These are phyloP conservation scores for Xerophyta viscosa DNA, from an alignment of 106 monocot genomes.

Conservation along the genomic window DNA sequence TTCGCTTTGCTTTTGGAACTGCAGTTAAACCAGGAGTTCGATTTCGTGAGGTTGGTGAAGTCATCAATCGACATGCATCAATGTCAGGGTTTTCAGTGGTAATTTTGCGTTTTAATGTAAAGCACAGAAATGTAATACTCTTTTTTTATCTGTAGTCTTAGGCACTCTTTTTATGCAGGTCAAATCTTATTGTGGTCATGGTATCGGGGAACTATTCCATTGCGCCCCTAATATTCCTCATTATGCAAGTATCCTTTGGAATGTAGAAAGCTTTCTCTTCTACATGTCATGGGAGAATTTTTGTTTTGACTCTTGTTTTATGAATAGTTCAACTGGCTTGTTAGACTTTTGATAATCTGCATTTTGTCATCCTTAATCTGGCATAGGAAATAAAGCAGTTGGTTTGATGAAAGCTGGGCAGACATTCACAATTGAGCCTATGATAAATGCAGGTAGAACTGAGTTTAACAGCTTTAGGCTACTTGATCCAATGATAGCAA, in stretches of 20 bases:
- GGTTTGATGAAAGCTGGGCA: constrained; percentile 98
- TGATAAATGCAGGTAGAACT: constrained; percentile 99
- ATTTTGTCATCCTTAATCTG: constrained; percentile 26
- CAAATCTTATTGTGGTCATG: constrained; percentile 99
- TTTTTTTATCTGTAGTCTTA: no score
- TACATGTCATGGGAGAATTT: no score
- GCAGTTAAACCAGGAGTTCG: constrained; percentile 98
- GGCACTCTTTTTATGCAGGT: constrained; percentile 42
- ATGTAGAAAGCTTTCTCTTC: no score
- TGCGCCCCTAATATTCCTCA: constrained; percentile 99
- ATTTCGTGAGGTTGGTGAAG: constrained; percentile 96
- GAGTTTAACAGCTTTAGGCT: no score
- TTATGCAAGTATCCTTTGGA: constrained; percentile 82
- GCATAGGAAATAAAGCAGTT: constrained; percentile 95
- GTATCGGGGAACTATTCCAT: constrained; percentile 97
- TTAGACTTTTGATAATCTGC: no score
- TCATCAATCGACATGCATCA: constrained; percentile 89
- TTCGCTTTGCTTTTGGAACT: background rate
- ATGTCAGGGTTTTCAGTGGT: constrained; percentile 96
- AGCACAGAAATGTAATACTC: no score
- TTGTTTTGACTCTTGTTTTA: no score
- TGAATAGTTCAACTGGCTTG: no score
- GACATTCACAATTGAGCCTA: constrained; percentile 96
- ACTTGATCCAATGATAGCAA: no score
- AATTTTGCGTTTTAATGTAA: no score